These are phyloP conservation scores for Nicotiana undulata DNA, from an alignment of 257 asterid genomes.

Conservation along the genomic window DNA sequence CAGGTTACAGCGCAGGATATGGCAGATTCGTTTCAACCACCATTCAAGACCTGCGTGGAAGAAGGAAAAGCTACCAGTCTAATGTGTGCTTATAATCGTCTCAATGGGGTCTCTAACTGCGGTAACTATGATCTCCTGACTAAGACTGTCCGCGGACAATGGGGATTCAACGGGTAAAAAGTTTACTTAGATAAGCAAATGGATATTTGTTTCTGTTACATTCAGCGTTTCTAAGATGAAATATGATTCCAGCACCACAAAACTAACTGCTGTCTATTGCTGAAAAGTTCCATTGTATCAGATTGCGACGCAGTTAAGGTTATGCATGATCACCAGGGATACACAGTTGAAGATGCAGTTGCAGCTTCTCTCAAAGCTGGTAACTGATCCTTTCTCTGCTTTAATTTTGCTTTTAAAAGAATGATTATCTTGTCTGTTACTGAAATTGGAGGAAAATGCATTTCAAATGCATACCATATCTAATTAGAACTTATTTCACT, in stretches of 20 bases:
- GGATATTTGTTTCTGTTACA: not conserved
- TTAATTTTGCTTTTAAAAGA: not conserved
- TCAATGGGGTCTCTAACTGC: conserved; percentile 65
- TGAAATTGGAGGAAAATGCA: not conserved
- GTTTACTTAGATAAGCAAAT: not conserved
- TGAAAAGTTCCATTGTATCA: conserved; percentile 43
- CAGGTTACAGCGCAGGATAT: conserved; percentile 62
- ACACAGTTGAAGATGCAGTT: conserved; percentile 75
- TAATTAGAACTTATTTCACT: not conserved
- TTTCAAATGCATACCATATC: not conserved
- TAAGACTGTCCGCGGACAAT: conserved; percentile 39
- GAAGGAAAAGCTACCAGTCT: conserved; percentile 51
- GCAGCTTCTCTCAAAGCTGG: conserved; percentile 71
- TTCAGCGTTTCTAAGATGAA: not conserved
- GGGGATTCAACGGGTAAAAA: conserved; percentile 62
- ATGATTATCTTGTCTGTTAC: not conserved
- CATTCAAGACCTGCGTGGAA: conserved; percentile 53
- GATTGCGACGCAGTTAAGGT: conserved; percentile 65
- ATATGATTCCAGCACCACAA: not conserved
- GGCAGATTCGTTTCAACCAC: conserved; percentile 69
- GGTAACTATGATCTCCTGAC: conserved; percentile 51
- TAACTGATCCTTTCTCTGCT: conserved; percentile 1
- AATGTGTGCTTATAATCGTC: conserved; percentile 66
- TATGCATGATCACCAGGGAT: conserved; percentile 47
- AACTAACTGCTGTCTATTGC: not conserved